phyloP scores from a whole-genome alignment of 2,329 filamentous ascomycete species.

The Blastomyces silverae region DNA sequence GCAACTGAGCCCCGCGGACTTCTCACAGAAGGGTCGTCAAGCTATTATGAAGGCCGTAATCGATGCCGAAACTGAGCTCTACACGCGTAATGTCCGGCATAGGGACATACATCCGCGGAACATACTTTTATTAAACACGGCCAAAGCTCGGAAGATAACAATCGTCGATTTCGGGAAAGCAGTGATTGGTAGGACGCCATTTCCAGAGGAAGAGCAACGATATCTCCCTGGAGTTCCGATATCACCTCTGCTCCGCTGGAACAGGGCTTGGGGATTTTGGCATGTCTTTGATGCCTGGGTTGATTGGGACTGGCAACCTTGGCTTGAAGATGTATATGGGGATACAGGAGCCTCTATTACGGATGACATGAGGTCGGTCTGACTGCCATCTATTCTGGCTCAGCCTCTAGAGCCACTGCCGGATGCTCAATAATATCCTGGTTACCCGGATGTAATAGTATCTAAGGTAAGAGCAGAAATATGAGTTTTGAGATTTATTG shows the following conservation, averaged over 20 bases:
- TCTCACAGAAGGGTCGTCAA: constrained; percentile 15
- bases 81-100: constrained; percentile 17
- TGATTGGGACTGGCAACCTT: constrained; percentile 19
- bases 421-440: background rate
- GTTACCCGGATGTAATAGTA: too few species aligned
- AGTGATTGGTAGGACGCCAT: constrained; percentile 4
- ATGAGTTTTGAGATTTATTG: too few species aligned
- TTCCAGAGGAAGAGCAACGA: constrained; percentile 5
- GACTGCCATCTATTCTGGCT: constrained; percentile 9
- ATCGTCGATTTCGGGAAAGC: constrained; percentile 17
- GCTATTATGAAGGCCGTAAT: constrained; percentile 18
- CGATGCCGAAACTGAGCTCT: constrained; percentile 18
- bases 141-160: constrained; percentile 5
- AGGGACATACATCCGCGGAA: constrained; percentile 19
- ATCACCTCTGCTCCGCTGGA: constrained; percentile 16
- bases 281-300: constrained; percentile 17
- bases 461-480: too few species aligned
- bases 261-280: constrained; percentile 1
- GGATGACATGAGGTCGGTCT: constrained; percentile 11
- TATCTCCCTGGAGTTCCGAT: constrained; percentile 13
- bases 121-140: constrained; percentile 12
- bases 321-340: constrained; percentile 16
- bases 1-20: constrained; percentile 14
- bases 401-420: constrained; percentile 1
- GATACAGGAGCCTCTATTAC: constrained; percentile 7